Conservation (phyloP, 306 rosid species). For the Pyrus communis region DNA sequence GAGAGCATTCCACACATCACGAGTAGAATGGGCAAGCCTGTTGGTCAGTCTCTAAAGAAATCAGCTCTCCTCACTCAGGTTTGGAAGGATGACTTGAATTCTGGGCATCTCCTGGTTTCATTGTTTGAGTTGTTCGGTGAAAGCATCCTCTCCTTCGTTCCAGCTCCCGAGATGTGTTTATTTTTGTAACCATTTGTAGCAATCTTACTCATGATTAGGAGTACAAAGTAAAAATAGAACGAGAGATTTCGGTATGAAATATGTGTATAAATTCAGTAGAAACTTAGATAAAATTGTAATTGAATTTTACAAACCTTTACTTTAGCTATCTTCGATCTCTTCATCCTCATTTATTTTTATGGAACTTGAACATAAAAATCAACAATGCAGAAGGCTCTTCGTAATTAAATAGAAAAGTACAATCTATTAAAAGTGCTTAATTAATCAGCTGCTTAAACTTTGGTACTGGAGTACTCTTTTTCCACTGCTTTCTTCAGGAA, state of each 20-base stretch:
- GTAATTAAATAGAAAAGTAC: neutral
- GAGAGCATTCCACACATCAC: conserved; percentile 4
- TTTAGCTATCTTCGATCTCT: neutral
- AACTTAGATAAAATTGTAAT: neutral
- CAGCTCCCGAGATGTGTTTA: conserved; percentile 57
- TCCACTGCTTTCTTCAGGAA: conserved; percentile 67
- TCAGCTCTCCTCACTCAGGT: conserved; percentile 58
- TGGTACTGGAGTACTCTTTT: conserved; percentile 21
- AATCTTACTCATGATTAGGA: neutral
- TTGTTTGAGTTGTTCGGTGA: conserved; percentile 63
- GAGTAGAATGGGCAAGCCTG: conserved; percentile 11
- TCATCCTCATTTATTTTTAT: neutral
- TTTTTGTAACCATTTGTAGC: conserved; percentile 28
- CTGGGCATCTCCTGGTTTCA: conserved; percentile 43
- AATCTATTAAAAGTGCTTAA: neutral
- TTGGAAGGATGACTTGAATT: conserved; percentile 69
- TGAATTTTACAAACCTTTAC: neutral
- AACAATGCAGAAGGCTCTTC: too few species aligned
- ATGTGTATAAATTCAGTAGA: neutral
- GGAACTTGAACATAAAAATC: neutral
- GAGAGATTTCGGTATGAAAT: neutral
- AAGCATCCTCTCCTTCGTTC: conserved; percentile 53
- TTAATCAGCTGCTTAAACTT: conserved; percentile 12
- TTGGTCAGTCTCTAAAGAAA: conserved; percentile 21
- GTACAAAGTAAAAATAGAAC: neutral